Conservation (phyloP, 768 basidiomycete genomes). For the Russula sp. region DNA sequence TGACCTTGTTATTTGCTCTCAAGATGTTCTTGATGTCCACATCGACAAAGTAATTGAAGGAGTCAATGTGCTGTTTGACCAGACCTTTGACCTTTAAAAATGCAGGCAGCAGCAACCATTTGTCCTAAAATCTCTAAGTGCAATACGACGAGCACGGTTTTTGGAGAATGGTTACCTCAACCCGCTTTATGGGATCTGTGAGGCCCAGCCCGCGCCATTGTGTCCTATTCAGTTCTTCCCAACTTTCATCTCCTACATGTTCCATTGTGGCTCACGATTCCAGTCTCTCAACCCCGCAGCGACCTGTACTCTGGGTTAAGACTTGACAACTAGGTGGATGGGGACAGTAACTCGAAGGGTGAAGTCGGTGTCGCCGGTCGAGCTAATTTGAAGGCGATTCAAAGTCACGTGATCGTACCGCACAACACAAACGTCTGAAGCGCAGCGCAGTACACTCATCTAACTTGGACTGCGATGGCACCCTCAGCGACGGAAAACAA, state of each 20-base stretch:
- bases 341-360: no score
- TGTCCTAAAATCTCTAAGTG: slow-evolving; percentile 55
- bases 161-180: slow-evolving; percentile 59
- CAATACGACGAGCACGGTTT: background rate
- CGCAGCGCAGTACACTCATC: no score
- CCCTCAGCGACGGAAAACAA: slow-evolving; percentile 43
- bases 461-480: slow-evolving; percentile 8
- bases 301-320: no score
- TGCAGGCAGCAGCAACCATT: slow-evolving; percentile 96
- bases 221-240: slow-evolving; percentile 51
- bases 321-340: no score
- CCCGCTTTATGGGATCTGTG: slow-evolving; percentile 84
- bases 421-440: no score
- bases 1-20: slow-evolving; percentile 87
- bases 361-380: background rate
- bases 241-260: slow-evolving; percentile 40
- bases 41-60: slow-evolving; percentile 98
- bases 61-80: slow-evolving; percentile 98
- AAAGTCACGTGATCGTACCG: background rate
- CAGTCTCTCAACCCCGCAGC: background rate
- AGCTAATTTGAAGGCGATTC: background rate
- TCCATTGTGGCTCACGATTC: background rate
- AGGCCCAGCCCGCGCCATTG: slow-evolving; percentile 73
- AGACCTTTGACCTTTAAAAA: slow-evolving; percentile 97
- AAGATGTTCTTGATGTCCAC: slow-evolving; percentile 97